A percentile compares a stretch with the other conserved stretches of the same genome.
These are phyloP conservation scores for Colletotrichum spinosum DNA, from an alignment of 2,329 filamentous ascomycete genomes.

Conservation along the genomic window DNA sequence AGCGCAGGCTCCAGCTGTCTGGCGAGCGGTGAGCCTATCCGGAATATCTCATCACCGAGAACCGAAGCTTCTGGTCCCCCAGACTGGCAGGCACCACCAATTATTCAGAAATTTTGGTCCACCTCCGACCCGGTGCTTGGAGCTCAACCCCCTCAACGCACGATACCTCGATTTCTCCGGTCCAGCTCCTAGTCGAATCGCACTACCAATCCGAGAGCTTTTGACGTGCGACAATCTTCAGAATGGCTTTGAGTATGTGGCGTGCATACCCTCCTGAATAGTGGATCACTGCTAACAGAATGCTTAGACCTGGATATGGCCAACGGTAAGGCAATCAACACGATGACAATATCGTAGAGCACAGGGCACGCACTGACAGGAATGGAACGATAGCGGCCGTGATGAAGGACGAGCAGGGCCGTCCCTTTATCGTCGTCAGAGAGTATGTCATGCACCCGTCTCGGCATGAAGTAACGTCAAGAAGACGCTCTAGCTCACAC, in stretches of 20 bases:
- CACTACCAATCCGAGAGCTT: conserved; percentile 17
- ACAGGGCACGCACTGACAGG: conserved; percentile 34
- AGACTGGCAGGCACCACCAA: conserved; percentile 38
- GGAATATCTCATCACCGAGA: conserved; percentile 34
- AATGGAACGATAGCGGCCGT: conserved; percentile 66
- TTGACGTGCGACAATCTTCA: conserved; percentile 36
- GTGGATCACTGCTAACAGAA: conserved; percentile 47
- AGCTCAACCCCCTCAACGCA: conserved; percentile 37
- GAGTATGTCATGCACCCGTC: conserved; percentile 72
- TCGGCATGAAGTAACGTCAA: conserved; percentile 1
- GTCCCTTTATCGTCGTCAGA: conserved; percentile 97
- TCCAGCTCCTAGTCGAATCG: conserved; percentile 31
- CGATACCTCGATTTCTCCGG: conserved; percentile 32
- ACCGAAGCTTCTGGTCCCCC: conserved; percentile 37
- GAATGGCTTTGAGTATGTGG: conserved; percentile 43
- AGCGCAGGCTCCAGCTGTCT: neutral
- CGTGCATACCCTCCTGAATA: neutral
- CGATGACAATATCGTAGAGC: conserved; percentile 32
- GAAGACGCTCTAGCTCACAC: conserved; percentile 37
- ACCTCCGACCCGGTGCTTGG: conserved; percentile 34
- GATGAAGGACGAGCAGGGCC: conserved; percentile 96
- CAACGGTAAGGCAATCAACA: conserved; percentile 70
- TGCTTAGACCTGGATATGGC: conserved; percentile 81
- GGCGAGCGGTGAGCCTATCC: conserved; percentile 32
- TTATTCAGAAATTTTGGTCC: conserved; percentile 42